Evolutionary conservation across 805 yeast genomes (phyloP).

Genomic region (Grigorovia humatica): DNA sequence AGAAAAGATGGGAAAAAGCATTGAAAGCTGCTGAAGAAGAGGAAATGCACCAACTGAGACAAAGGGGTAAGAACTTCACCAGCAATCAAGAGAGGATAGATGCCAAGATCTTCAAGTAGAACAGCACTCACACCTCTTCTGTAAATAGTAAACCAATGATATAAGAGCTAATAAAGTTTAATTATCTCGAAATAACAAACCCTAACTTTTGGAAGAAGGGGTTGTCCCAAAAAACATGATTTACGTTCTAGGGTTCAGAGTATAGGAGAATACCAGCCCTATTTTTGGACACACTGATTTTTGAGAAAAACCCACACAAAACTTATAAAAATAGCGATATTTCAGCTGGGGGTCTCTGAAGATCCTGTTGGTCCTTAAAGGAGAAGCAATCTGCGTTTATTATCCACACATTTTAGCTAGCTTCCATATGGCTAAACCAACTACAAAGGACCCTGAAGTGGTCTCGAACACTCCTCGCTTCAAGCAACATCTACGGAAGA

Average conservation of each 20-base stretch:
- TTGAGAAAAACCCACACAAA: too few species aligned
- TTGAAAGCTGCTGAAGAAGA: constrained; percentile 33
- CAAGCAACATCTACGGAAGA: not conserved
- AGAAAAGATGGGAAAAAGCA: constrained; percentile 40
- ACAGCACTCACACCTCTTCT: not conserved
- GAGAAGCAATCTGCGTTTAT: too few species aligned
- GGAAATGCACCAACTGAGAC: constrained; percentile 5
- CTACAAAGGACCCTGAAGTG: not conserved
- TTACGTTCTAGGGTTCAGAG: too few species aligned
- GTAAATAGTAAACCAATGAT: not conserved
- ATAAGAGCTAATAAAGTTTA: too few species aligned
- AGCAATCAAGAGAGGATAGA: not conserved
- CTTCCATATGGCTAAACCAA: not conserved
- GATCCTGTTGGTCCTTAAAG: too few species aligned
- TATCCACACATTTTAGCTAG: not conserved
- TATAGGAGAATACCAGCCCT: too few species aligned
- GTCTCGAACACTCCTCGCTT: not conserved
- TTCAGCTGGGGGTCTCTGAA: too few species aligned
- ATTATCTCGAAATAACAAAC: too few species aligned
- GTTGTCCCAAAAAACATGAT: too few species aligned
- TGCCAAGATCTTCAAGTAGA: not conserved
- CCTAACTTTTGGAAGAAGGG: too few species aligned
- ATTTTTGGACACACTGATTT: too few species aligned
- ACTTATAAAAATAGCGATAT: too few species aligned
- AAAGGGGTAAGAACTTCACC: not conserved